Base-by-base conservation (phyloP, 1,284 basidiomycete genomes). In the Crucibulum cyathiforme region DNA sequence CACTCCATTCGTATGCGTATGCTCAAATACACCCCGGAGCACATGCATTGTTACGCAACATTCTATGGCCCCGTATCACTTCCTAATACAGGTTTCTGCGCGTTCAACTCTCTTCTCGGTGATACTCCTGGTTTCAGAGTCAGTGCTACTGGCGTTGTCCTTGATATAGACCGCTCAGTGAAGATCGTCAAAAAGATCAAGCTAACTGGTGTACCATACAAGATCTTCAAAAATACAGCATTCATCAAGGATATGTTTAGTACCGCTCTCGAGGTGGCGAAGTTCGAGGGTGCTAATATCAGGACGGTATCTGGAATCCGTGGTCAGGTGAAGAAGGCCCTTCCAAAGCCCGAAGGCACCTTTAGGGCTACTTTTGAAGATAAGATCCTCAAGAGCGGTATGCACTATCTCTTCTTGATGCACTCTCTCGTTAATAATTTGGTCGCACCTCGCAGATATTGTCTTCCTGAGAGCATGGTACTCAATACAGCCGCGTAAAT, bases 111-210 rank as follows among this genome's bases (percentile, higher is more conserved):
- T 1, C 80, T 99, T 7, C 78, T 83, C 0, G 81, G 81, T 15
- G 86, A 89, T 0, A 82, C 80, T 0, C 80, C 90, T 0, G 90
- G 90, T 0, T 99, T 99, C 84, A 84, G 97, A 45, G 84, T 99
- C 46, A 91, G 92, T 8, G 97, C 97, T 0, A 98, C 96, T 0
- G 98, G 97, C 2, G 95, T 98, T 2, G 93, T 99, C 15, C 83
- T 98, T 39, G 95, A 98, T 74, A 88, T 98, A 60, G 96, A 98
- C 74, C 88, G 90, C 48, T 92, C 93, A 17, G 90, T 91, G 58
- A 94, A 93, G 81, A 98, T 99, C 64, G 96, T 99, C 65, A 99
- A 99, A 84, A 99, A 99, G 80, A 79, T 99, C 68, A 99, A 99
- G 81, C 80, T 99, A 58, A 99, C 96, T 0, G 97, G 98, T 49